Evolutionary conservation across 2,329 filamentous ascomycete species (phyloP), one percentile per base, ranked within the genome.

Genomic region (Grosmannia huntii): DNA sequence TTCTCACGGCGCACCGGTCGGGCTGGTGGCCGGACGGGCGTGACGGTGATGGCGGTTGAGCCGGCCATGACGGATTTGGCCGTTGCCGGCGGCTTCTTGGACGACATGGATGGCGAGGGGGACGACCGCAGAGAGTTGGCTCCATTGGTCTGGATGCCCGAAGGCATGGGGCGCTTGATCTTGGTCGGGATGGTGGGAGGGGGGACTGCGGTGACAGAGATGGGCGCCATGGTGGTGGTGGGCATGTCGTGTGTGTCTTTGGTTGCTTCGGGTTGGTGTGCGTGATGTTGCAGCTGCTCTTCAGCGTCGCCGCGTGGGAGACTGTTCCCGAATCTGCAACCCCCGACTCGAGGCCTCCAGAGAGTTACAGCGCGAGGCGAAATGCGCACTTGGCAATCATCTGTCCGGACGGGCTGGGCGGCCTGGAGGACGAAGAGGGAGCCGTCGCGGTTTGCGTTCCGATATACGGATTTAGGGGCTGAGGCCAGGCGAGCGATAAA

Each of bases 111-210:
- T 5, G 80, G 79, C 4, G 80, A 81, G 1, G 83, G 78, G 2
- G 83, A 85, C 4, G 82, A 79, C 60, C 80, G 78, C 1, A 80
- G 78, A 27, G 81, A 71, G 62, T 75, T 74, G 60, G 75, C 72
- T 38, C 83, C 83, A 70, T 87, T 87, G 60, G 82, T 80, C 68
- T 86, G 84, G 59, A 86, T 81, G 51, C 82, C 79, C 53, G 84
- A 78, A 44, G 83, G 83, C 56, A 80, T 75, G 61, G 83, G 84
- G 41, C 85, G 84, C 72, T 89, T 90, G 63, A 82, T 78, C 72
- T 89, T 90, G 64, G 69, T 69, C 64, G 71, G 66, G 65, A 70
- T 72, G 67, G 72, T 70, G 23, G 68, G 66, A 60, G 74, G 73
- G 64, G 72, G 73, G 56, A 71, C 63, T 59, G 75, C 72, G 60